These are phyloP conservation scores for Aegilops longissima DNA, from an alignment of 176 grass and related monocot genomes.

Conservation along the genomic window DNA sequence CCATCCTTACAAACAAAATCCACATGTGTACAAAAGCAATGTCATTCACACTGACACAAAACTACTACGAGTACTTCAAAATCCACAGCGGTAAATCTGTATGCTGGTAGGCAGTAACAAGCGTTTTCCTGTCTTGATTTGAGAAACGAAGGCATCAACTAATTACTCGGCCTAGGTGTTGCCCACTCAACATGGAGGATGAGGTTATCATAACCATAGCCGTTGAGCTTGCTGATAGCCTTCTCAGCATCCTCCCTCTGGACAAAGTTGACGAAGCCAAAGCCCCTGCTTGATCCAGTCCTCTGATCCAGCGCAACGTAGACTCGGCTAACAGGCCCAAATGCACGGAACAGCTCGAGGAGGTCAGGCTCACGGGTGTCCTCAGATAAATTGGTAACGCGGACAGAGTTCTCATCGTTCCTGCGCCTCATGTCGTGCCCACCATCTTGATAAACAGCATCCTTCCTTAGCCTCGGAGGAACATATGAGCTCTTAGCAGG, in stretches of 20 bases:
- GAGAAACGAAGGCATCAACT: not conserved
- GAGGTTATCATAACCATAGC: conserved; percentile 90
- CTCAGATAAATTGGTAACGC: conserved; percentile 82
- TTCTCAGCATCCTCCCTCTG: conserved; percentile 69
- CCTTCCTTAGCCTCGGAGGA: conserved; percentile 60
- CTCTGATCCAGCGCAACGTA: conserved; percentile 79
- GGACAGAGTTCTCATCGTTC: conserved; percentile 84
- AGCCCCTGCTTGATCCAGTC: conserved; percentile 65
- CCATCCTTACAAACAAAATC: not conserved
- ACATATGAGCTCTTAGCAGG: conserved; percentile 62
- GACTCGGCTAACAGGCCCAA: conserved; percentile 75
- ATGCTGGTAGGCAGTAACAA: too few relatives aligned
- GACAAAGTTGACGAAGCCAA: conserved; percentile 82
- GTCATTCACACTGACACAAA: too few relatives aligned
- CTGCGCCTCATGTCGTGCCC: conserved; percentile 64
- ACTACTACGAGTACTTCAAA: too few relatives aligned
- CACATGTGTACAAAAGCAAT: too few relatives aligned
- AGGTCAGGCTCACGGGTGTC: conserved; percentile 74
- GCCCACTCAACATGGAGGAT: conserved; percentile 92
- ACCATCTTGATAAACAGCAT: conserved; percentile 17
- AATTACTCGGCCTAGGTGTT: conserved; percentile 69
- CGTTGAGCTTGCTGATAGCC: conserved; percentile 88
- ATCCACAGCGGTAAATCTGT: too few relatives aligned
- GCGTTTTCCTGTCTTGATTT: too few relatives aligned
- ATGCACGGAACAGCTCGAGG: conserved; percentile 65